Evolutionary conservation across 2,329 filamentous ascomycete genomes (phyloP).

Genomic region (Botrytis elliptica): DNA sequence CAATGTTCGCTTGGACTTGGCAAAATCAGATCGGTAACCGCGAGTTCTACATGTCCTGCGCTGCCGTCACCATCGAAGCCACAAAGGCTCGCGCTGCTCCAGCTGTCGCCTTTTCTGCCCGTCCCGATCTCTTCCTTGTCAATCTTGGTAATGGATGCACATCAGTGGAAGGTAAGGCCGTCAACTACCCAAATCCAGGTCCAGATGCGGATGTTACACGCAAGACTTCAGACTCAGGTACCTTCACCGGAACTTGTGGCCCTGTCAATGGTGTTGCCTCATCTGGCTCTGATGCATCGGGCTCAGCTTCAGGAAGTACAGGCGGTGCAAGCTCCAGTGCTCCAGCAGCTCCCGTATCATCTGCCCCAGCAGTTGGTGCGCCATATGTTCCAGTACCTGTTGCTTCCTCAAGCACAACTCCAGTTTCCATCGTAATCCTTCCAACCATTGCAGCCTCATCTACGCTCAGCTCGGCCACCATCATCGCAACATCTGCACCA

Average conservation of each 20-base stretch:
- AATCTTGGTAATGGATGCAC: conserved; percentile 54
- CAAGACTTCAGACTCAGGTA: conserved; percentile 20
- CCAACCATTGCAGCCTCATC: conserved; percentile 9
- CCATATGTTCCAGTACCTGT: background rate
- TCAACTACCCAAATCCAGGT: conserved; percentile 56
- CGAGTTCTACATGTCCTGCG: conserved; percentile 69
- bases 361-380: background rate
- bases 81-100: conserved; percentile 24
- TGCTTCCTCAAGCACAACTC: background rate
- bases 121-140: conserved; percentile 59
- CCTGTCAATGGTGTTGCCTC: conserved; percentile 29
- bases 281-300: conserved; percentile 18
- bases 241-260: conserved; percentile 32
- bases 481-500: background rate
- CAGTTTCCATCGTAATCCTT: conserved; percentile 10
- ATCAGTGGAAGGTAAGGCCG: conserved; percentile 48
- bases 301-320: background rate
- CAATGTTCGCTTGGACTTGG: conserved; percentile 50
- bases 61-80: conserved; percentile 50
- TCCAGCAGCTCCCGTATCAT: background rate
- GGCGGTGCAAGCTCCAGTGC: too few relatives aligned
- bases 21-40: conserved; percentile 60
- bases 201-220: conserved; percentile 39
- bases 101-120: conserved; percentile 43
- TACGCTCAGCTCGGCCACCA: background rate